Conservation (phyloP, 2,329 filamentous ascomycete species). For the Stachybotrys chlorohalonatus region DNA sequence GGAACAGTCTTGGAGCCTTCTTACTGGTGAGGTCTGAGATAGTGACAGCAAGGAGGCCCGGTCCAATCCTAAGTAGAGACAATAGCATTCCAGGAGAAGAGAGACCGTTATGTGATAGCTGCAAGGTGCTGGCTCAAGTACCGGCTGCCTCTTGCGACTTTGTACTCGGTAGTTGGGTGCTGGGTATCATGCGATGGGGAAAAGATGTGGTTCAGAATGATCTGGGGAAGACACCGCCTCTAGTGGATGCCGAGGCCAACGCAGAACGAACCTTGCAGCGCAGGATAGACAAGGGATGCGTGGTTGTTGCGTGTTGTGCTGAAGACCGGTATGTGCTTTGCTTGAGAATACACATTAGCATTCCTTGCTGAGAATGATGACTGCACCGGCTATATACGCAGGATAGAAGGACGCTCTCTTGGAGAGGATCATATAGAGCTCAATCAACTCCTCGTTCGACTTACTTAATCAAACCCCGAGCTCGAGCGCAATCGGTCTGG, state of each 20-base stretch:
- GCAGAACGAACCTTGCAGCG: neutral
- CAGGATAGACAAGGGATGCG: neutral
- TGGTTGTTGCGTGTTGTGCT: neutral
- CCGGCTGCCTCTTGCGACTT: conserved; percentile 7
- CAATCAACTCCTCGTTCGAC: neutral
- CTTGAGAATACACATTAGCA: neutral
- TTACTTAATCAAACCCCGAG: neutral
- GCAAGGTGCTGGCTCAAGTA: conserved; percentile 11
- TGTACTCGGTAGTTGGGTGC: conserved; percentile 4
- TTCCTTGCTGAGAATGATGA: neutral
- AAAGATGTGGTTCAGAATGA: neutral
- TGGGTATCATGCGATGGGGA: neutral
- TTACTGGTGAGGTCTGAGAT: conserved; percentile 23
- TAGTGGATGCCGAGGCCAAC: neutral
- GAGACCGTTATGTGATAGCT: conserved; percentile 7
- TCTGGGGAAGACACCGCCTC: neutral
- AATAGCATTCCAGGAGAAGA: conserved; percentile 27
- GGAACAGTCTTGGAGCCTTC: conserved; percentile 15
- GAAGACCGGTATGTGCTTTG: neutral
- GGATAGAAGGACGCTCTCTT: neutral
- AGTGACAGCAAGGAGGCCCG: conserved; percentile 20
- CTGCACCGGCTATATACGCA: neutral
- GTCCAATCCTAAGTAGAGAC: conserved; percentile 26
- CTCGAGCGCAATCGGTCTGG: neutral
- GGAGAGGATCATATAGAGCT: neutral